Evolutionary conservation across 768 basidiomycete species (phyloP), one percentile per base, ranked within the genome.

Genomic region (Cystobasidium onofrii): DNA sequence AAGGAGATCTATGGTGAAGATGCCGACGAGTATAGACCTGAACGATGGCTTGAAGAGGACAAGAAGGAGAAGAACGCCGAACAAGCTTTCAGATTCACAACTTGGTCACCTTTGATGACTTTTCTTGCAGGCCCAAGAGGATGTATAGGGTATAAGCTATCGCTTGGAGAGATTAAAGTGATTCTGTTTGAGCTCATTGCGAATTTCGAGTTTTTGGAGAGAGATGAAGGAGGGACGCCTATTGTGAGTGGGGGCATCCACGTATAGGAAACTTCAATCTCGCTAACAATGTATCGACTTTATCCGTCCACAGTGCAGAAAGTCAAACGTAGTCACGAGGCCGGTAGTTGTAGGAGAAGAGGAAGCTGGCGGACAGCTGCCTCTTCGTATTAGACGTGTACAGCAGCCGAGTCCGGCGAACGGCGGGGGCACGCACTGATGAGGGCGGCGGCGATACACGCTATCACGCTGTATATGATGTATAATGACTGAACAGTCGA

Each of bases 1-100:
- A 71, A 72, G 64, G 81, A 81, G 36, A 81, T 88, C 23, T 91
- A 88, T 86, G 89, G 89, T 17, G 82, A 82, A 31, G 88, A 90
- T 78, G 87, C 88, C n/a, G 78, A 82, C 50, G 82, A 81, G 75
- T 90, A 90, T 82, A 83, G 41, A 23, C 73, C 73, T 15, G 73
- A 73, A 23, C 34, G 73, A 29, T 73, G 73, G 73, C 33, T 64
- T 13, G 50, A 73, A 6, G 17, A 36, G 10, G 44, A 36, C 44
- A n/a, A n/a, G 50, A 31, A 12, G 6, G 27, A 36, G 44, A 29
- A 54, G 65, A 46, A 25, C n/a, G 46, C 34, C 31, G 50, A 54
- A n/a, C 55, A 50, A 3, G 23, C 46, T 27, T 23, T 36, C 25
- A 29, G 18, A 23, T 36, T 43, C 36, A 64, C 69, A 33, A 29